Evolutionary conservation across 345 rosid genomes (phyloP).

Genomic region (Crucihimalaya himalaica): DNA sequence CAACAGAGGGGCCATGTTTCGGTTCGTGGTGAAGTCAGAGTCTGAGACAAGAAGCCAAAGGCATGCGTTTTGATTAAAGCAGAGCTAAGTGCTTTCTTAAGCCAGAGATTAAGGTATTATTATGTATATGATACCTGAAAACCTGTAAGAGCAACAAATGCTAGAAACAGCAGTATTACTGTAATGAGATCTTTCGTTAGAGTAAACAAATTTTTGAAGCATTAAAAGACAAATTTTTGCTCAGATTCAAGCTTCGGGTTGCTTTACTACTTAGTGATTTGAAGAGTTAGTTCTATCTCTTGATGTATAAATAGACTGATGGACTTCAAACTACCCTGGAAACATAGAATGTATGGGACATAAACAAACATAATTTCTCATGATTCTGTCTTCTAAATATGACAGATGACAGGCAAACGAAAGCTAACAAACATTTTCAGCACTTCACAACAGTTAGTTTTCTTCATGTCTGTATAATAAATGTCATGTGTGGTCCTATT

Average conservation of each 20-base stretch:
- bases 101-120: background rate
- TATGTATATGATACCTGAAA: background rate
- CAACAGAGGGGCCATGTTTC: background rate
- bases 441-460: background rate
- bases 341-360: conserved; percentile 6
- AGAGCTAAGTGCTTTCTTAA: background rate
- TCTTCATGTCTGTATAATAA: background rate
- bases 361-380: background rate
- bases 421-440: background rate
- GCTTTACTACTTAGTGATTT: conserved; percentile 7
- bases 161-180: background rate
- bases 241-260: background rate
- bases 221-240: too few species aligned
- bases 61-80: background rate
- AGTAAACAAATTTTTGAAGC: too few species aligned
- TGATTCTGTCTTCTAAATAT: conserved; percentile 8
- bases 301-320: conserved; percentile 21
- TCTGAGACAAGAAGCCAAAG: too few species aligned
- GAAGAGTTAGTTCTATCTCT: conserved; percentile 1
- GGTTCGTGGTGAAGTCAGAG: background rate
- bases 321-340: background rate
- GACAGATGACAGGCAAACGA: background rate
- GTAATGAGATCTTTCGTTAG: background rate
- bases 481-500: background rate
- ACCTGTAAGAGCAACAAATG: too few species aligned